Percentiles rank a stretch among this genome's conserved stretches.
Evolutionary conservation across 2,329 filamentous ascomycete species (phyloP).

Genomic region (Phialocephala sp.): DNA sequence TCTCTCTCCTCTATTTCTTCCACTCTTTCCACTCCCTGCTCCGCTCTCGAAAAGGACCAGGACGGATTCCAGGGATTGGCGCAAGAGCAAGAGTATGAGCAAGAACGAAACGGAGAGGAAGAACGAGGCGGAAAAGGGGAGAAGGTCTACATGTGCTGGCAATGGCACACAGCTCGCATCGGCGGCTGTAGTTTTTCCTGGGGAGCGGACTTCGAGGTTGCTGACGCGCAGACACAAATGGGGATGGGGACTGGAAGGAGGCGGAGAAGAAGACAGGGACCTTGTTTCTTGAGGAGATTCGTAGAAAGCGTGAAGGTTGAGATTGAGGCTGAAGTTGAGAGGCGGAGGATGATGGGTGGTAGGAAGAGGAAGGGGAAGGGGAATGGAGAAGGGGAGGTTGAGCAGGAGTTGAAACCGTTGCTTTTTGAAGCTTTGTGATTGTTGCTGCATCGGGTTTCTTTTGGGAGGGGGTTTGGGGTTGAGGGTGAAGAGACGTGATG

Average conservation of each 20-base stretch:
- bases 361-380: not conserved
- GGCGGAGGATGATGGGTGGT: not conserved
- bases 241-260: too few species aligned
- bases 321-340: too few species aligned
- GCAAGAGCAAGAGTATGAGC: not conserved
- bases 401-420: conserved; percentile 9
- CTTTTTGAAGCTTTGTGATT: not conserved
- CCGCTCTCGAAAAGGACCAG: not conserved
- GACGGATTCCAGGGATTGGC: not conserved
- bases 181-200: not conserved
- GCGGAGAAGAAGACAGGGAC: not conserved
- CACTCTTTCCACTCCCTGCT: not conserved
- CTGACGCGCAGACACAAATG: not conserved
- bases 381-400: not conserved
- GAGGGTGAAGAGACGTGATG: too few species aligned
- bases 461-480: too few species aligned
- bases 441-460: too few species aligned
- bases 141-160: not conserved
- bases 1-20: not conserved
- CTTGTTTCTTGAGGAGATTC: not conserved
- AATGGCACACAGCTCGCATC: not conserved
- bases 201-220: not conserved
- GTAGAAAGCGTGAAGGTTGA: not conserved
- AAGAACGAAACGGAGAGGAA: too few species aligned
- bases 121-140: not conserved